Conservation (phyloP, 805 yeast species). For the Starmerella asiatica region DNA sequence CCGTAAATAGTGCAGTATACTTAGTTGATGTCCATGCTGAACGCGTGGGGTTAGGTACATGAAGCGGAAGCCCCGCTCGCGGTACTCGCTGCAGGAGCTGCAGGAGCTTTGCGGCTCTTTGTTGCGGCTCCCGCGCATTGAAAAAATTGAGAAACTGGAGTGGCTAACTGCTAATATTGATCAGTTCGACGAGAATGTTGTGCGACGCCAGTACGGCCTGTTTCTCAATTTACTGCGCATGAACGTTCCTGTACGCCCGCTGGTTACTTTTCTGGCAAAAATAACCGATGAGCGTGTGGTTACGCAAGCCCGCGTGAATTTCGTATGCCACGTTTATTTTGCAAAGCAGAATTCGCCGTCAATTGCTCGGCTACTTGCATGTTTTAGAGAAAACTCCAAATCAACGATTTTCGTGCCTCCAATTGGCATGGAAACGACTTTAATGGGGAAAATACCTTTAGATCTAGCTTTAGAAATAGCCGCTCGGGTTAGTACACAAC, state of each 20-base stretch:
- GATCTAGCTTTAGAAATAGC: neutral
- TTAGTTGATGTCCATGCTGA: too few species aligned
- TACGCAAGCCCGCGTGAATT: conserved; percentile 14
- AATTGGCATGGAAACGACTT: conserved; percentile 6
- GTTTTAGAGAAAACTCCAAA: conserved; percentile 2
- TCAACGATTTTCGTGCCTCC: conserved; percentile 13
- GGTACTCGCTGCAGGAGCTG: conserved; percentile 4
- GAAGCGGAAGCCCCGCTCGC: too few species aligned
- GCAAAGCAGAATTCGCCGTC: conserved; percentile 11
- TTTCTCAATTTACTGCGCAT: conserved; percentile 9
- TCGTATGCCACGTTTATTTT: conserved; percentile 4
- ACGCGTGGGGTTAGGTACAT: too few species aligned
- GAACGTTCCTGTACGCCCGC: conserved; percentile 8
- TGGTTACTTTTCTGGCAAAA: conserved; percentile 6
- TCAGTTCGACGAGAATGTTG: conserved; percentile 3
- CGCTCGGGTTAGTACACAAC: neutral
- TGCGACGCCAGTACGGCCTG: conserved; percentile 10
- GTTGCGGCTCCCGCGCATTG: conserved; percentile 7
- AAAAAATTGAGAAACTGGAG: conserved; percentile 7
- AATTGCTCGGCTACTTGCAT: conserved; percentile 10
- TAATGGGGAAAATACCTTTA: conserved; percentile 4
- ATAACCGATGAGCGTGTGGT: conserved; percentile 7
- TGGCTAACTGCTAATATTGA: conserved; percentile 10
- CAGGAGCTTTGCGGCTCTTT: conserved; percentile 4
- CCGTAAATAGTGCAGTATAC: too few species aligned